These are phyloP conservation scores for Phytopythium mirpurense DNA, from an alignment of 352 stramenopile species.

Conservation along the genomic window DNA sequence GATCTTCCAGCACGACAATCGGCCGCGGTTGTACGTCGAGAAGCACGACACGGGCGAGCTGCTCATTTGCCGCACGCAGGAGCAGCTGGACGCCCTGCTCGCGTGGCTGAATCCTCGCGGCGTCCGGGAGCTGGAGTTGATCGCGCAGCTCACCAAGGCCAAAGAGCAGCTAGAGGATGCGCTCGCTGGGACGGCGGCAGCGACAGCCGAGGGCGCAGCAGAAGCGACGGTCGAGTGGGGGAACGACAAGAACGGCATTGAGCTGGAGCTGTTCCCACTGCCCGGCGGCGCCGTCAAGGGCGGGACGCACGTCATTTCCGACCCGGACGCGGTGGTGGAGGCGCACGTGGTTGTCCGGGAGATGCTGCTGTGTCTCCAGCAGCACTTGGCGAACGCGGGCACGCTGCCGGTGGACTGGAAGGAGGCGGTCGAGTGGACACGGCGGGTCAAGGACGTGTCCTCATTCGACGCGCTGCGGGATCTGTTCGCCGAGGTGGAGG, in stretches of 20 bases:
- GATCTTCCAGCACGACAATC: constrained; percentile 65
- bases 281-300: constrained; percentile 42
- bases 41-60: constrained; percentile 60
- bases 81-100: constrained; percentile 40
- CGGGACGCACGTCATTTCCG: constrained; percentile 39
- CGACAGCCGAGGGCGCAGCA: constrained; percentile 5
- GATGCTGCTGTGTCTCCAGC: constrained; percentile 58
- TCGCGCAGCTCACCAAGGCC: constrained; percentile 45
- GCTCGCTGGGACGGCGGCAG: constrained; percentile 23
- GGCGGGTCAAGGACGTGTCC: constrained; percentile 24
- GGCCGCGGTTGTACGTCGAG: constrained; percentile 62
- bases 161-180: constrained; percentile 31
- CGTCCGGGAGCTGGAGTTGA: constrained; percentile 53
- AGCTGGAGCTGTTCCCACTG: constrained; percentile 68
- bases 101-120: constrained; percentile 77
- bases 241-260: constrained; percentile 25
- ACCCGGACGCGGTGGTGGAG: constrained; percentile 33
- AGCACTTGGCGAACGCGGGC: constrained; percentile 51
- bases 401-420: constrained; percentile 50
- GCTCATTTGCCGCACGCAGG: constrained; percentile 31
- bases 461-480: constrained; percentile 28
- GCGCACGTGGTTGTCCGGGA: constrained; percentile 38
- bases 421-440: constrained; percentile 31
- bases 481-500: constrained; percentile 60
- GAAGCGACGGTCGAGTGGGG: constrained; percentile 14